These are phyloP conservation scores for Penicillium egyptiacum DNA, from an alignment of 495 filamentous ascomycete species.

Conservation along the genomic window DNA sequence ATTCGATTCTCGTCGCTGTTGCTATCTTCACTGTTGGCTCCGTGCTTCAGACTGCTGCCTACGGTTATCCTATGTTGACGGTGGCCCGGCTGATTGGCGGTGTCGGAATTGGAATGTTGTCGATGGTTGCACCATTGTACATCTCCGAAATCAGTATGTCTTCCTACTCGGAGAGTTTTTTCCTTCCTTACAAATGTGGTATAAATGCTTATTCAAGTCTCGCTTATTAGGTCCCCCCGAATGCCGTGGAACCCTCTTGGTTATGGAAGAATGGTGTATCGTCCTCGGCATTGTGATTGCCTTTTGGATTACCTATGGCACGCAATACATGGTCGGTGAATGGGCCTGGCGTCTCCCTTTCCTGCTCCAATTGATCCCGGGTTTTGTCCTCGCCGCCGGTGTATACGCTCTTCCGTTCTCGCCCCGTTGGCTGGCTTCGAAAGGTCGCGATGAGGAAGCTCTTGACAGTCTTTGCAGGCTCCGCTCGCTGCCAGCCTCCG, in stretches of 20 bases:
- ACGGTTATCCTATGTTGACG: constrained; percentile 57
- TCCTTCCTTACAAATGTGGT: not conserved
- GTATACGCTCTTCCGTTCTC: constrained; percentile 54
- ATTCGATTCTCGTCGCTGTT: constrained; percentile 57
- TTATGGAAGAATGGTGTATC: constrained; percentile 56
- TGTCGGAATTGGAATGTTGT: constrained; percentile 58
- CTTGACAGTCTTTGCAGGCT: constrained; percentile 46
- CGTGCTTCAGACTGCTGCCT: constrained; percentile 54
- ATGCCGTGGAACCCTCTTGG: constrained; percentile 52
- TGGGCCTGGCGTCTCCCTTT: constrained; percentile 54
- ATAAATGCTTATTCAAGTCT: constrained; percentile 5
- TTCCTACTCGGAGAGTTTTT: not conserved
- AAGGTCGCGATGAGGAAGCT: constrained; percentile 50
- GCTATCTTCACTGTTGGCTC: constrained; percentile 56
- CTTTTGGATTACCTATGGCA: constrained; percentile 60
- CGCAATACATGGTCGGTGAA: constrained; percentile 50
- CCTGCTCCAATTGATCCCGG: constrained; percentile 51
- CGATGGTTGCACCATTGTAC: constrained; percentile 56
- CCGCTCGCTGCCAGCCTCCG: constrained; percentile 41
- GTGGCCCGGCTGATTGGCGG: constrained; percentile 63
- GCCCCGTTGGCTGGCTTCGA: constrained; percentile 52
- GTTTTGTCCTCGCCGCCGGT: constrained; percentile 44
- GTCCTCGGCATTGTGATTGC: constrained; percentile 57
- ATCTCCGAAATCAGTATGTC: constrained; percentile 53
- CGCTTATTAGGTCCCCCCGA: constrained; percentile 46